phyloP scores from a whole-genome alignment of 768 basidiomycete genomes.

The Lactarius quietus region DNA sequence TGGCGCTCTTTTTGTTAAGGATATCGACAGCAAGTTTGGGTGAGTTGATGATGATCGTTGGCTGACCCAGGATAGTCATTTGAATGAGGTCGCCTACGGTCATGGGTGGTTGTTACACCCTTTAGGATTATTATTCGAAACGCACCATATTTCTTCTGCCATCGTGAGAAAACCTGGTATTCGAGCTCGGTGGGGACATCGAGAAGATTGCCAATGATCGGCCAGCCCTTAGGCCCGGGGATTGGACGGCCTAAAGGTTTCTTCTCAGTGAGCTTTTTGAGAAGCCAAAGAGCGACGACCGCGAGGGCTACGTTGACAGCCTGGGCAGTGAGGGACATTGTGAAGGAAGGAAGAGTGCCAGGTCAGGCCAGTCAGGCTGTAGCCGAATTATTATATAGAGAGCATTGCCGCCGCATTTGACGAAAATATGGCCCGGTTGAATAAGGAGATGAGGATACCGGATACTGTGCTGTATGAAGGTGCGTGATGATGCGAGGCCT shows the following conservation, averaged over 20 bases:
- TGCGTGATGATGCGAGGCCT: no score
- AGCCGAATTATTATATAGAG: constrained; percentile 9
- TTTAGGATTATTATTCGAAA: neutral
- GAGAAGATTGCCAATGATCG: constrained; percentile 26
- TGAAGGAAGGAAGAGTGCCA: neutral
- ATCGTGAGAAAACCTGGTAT: constrained; percentile 21
- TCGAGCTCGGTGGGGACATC: constrained; percentile 25
- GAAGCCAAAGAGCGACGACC: constrained; percentile 15
- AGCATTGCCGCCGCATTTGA: no score
- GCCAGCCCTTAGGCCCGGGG: constrained; percentile 24
- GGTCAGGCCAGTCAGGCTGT: neutral
- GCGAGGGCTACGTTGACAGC: constrained; percentile 13
- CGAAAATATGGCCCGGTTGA: no score
- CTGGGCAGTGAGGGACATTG: constrained; percentile 17
- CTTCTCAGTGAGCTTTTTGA: constrained; percentile 21
- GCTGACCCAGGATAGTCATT: constrained; percentile 28
- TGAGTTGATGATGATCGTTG: constrained; percentile 29
- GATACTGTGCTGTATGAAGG: no score
- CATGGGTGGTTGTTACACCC: neutral
- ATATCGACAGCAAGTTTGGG: constrained; percentile 26
- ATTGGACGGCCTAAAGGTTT: constrained; percentile 19
- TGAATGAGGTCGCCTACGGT: constrained; percentile 28
- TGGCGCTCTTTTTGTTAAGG: constrained; percentile 30
- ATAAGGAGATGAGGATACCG: no score
- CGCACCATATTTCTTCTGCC: constrained; percentile 25